Conservation (phyloP, 2,329 filamentous ascomycete species). For the Gliomastix tumulicola region DNA sequence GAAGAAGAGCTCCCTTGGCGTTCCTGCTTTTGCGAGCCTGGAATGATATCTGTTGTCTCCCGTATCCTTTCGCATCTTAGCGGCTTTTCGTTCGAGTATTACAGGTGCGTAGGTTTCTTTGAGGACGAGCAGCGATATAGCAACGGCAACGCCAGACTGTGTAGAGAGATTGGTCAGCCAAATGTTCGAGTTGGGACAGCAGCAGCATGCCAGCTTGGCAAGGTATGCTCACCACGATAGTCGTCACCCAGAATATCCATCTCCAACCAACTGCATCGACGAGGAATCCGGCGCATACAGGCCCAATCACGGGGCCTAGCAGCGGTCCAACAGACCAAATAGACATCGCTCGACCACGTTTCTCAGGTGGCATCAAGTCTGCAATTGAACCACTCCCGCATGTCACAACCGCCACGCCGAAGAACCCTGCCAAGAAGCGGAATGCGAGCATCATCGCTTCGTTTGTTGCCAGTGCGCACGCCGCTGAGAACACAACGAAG, state of each 20-base stretch:
- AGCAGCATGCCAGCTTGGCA: neutral
- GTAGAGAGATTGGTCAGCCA: too few species aligned
- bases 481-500: constrained; percentile 43
- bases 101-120: constrained; percentile 55
- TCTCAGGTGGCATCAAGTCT: constrained; percentile 53
- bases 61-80: constrained; percentile 43
- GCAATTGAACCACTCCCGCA: constrained; percentile 60
- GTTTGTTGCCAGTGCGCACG: constrained; percentile 45
- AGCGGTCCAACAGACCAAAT: constrained; percentile 58
- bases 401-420: constrained; percentile 56
- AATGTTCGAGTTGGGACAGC: too few species aligned
- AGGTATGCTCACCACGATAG: constrained; percentile 14
- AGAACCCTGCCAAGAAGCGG: constrained; percentile 54
- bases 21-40: constrained; percentile 10
- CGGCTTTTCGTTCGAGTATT: constrained; percentile 51
- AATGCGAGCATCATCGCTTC: constrained; percentile 56
- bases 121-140: constrained; percentile 30
- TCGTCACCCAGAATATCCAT: constrained; percentile 30
- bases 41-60: constrained; percentile 41
- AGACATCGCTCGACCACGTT: constrained; percentile 58
- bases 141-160: neutral
- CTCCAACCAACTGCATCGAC: constrained; percentile 37
- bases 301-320: constrained; percentile 47
- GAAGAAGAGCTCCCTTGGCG: constrained; percentile 22
- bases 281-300: constrained; percentile 36